Evolutionary conservation across 2,329 filamentous ascomycete species (phyloP), one percentile per base, ranked within the genome.

Genomic region (Leptographium lundbergii): DNA sequence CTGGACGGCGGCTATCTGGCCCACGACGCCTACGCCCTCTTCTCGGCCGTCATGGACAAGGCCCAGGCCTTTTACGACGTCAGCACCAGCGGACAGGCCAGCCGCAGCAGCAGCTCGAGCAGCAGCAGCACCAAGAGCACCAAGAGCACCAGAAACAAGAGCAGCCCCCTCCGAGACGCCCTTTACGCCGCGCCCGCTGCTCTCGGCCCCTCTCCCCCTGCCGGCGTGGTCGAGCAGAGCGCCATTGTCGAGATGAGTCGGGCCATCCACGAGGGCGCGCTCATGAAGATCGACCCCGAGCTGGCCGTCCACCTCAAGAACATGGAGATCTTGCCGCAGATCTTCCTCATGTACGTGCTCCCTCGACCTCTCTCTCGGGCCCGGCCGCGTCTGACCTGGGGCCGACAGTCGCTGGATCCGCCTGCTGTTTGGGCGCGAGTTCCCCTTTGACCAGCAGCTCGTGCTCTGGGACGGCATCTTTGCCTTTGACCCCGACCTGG

Each of bases 291-390:
- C 2, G 77, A 81, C 50, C 67, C 72, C 0, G 71, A 74, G 47
- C 65, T 80, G 32, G 69, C 70, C 17, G 77, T 78, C 27, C 91
- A 97, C 70, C 78, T 99, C 22, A 85, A 85, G 60, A 81, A 83
- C 61, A 85, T 96, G 54, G 92, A 96, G 61, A 85, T 99, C 62
- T 74, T 96, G n/a, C 94, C 94, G 1, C 94, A 99, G 67, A 92
- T 99, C 56, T 99, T 97, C 68, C 75, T 97, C 27, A 95, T 97
- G 88, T 94, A 73, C 70, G 78, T 69, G 22, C n/a, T n/a, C 39
- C n/a, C 14, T 47, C 19, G 6, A 25, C 10, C n/a, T 14, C 27
- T 9, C 19, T 22, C 29, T 54, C n/a, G n/a, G n/a, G 36, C 4
- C 13, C 4, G 13, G 14, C 36, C 14, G 36, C 36, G 3, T 4